phyloP scores from a whole-genome alignment of 257 asterid species.

The Nicotiana tomentosiformis region DNA sequence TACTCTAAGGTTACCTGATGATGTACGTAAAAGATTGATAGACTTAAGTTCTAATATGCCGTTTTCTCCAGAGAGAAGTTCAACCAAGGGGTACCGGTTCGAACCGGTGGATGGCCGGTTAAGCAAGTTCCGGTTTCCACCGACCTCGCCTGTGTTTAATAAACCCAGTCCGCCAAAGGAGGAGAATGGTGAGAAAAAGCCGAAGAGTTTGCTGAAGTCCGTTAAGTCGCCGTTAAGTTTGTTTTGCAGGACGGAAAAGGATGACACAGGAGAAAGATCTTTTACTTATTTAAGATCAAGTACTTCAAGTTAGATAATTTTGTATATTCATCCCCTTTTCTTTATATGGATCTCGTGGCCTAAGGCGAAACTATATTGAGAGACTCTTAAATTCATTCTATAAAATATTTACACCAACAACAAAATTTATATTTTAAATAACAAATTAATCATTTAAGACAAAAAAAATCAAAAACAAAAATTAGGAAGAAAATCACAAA shows the following conservation, averaged over 20 bases:
- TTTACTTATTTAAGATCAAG: conserved; percentile 7
- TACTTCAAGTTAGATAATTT: background rate
- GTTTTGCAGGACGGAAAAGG: background rate
- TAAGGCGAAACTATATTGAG: too few species aligned
- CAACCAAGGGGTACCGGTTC: conserved; percentile 9
- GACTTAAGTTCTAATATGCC: background rate
- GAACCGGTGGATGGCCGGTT: too few species aligned
- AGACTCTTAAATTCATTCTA: too few species aligned
- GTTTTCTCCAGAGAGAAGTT: conserved; percentile 18
- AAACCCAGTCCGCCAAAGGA: conserved; percentile 5
- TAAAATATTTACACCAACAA: too few species aligned
- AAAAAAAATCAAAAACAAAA: too few species aligned
- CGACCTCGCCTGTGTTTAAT: conserved; percentile 6
- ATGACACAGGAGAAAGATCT: background rate
- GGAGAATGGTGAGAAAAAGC: conserved; percentile 3
- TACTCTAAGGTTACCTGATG: conserved; percentile 29
- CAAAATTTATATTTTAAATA: too few species aligned
- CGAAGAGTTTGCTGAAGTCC: conserved; percentile 14
- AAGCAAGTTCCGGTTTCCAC: background rate
- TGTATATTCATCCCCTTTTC: background rate
- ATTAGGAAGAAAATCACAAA: too few species aligned
- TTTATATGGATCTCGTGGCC: too few species aligned
- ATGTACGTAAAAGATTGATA: conserved; percentile 10
- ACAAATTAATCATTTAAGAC: too few species aligned
- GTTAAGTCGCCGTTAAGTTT: conserved; percentile 13